phyloP scores from a whole-genome alignment of 108 stramenopile species.

The Cafeteria roenbergensis region DNA sequence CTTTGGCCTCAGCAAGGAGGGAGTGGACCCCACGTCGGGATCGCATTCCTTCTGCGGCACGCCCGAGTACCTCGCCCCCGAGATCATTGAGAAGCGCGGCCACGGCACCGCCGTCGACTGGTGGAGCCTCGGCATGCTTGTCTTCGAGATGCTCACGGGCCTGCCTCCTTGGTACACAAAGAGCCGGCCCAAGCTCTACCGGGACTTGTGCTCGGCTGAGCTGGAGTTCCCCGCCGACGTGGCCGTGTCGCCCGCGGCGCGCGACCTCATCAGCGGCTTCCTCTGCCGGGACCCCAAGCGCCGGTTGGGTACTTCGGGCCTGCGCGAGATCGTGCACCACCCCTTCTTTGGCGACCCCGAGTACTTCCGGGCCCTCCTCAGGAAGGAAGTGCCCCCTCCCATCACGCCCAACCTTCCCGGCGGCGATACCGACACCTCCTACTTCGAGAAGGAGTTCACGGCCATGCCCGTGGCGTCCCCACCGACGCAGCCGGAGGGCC shows the following conservation, averaged over 20 bases:
- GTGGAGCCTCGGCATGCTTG: constrained; percentile 33
- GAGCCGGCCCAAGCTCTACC: constrained; percentile 29
- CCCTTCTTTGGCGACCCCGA: constrained; percentile 33
- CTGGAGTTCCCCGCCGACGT: constrained; percentile 29
- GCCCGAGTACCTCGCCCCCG: constrained; percentile 42
- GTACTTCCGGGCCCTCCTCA: constrained; percentile 28
- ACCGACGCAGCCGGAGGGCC: background rate
- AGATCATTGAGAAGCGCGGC: constrained; percentile 30
- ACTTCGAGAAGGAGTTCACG: constrained; percentile 27
- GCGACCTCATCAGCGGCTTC: constrained; percentile 13
- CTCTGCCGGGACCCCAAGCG: constrained; percentile 14
- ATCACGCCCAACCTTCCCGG: constrained; percentile 9
- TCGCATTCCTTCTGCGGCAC: constrained; percentile 44
- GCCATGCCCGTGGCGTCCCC: constrained; percentile 74
- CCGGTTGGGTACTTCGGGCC: constrained; percentile 18
- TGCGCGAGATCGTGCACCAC: constrained; percentile 22
- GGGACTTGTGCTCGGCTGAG: constrained; percentile 19
- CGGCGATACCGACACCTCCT: constrained; percentile 7
- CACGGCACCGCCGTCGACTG: constrained; percentile 33
- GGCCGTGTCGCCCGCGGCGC: constrained; percentile 9
- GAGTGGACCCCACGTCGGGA: constrained; percentile 20
- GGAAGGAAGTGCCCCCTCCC: constrained; percentile 12
- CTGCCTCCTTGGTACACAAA: constrained; percentile 37
- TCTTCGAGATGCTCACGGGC: constrained; percentile 38
- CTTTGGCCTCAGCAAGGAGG: constrained; percentile 36